A percentile compares a stretch with the other conserved stretches of the same genome.
phyloP scores from a whole-genome alignment of 2,329 filamentous ascomycete species.

The Arthrobotrys pseudoclavata region DNA sequence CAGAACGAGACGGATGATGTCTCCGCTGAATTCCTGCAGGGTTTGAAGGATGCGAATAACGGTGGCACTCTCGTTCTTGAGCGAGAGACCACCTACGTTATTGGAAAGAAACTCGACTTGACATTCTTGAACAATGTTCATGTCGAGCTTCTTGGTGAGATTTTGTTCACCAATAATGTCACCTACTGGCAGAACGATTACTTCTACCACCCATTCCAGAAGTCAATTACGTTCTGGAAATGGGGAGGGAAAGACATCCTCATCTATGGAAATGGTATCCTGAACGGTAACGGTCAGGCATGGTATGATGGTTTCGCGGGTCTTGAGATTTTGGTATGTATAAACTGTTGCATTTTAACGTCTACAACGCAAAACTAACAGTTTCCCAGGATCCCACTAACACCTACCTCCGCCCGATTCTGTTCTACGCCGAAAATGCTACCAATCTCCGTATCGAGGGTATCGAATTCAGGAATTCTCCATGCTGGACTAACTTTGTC shows the following conservation, averaged over 20 bases:
- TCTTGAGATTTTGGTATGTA: constrained; percentile 65
- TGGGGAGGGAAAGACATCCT: constrained; percentile 75
- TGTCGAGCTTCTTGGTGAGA: constrained; percentile 73
- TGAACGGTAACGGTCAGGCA: constrained; percentile 72
- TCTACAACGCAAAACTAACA: constrained; percentile 14
- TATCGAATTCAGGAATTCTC: constrained; percentile 74
- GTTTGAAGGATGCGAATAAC: constrained; percentile 72
- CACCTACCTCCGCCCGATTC: constrained; percentile 72
- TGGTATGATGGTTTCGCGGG: constrained; percentile 70
- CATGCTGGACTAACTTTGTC: constrained; percentile 76
- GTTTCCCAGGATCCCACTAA: constrained; percentile 69
- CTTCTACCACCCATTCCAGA: constrained; percentile 70
- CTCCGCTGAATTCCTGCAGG: constrained; percentile 71
- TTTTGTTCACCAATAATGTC: constrained; percentile 70
- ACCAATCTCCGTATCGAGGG: constrained; percentile 73
- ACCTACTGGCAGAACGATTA: constrained; percentile 70
- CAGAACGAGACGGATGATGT: constrained; percentile 72
- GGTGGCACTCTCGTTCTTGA: constrained; percentile 73
- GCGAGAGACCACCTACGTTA: constrained; percentile 71
- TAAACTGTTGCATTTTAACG: constrained; percentile 22
- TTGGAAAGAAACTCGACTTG: constrained; percentile 73
- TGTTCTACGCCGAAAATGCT: constrained; percentile 75
- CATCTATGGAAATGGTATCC: constrained; percentile 72
- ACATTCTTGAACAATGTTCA: constrained; percentile 73
- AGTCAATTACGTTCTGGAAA: constrained; percentile 75